Base-by-base conservation (phyloP, 2,329 filamentous ascomycete species). In the Monosporascus sp. region DNA sequence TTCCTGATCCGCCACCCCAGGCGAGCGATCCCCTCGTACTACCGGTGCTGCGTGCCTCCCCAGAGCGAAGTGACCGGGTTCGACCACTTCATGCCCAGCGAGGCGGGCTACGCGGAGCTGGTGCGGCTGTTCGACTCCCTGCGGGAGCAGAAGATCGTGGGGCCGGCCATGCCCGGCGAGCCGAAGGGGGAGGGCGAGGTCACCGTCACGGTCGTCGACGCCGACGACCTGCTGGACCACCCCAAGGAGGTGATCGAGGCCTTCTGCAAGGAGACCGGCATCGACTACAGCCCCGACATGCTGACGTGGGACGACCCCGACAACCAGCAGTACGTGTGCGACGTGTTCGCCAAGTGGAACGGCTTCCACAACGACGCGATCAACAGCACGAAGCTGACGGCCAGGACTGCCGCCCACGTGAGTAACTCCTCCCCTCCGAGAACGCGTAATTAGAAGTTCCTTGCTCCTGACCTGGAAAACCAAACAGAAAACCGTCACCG, bases 1-100 rank as follows among this genome's bases (percentile, higher is more conserved):
- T 97, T 99, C 74, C 81, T 97, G 58, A 97, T 99, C 77, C 92
- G 94, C 53, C 91, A 97, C 70, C 94, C 94, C n/a, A 85, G 90
- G 64, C 85, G 85, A 68, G 88, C 89, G 64, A 92, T 97, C 60
- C 94, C 94, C 7, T 96, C 90, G 47, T 97, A 93, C 77, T 96
- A 88, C 79, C 88, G 93, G 62, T 97, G 93, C 80, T 96, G 90
- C 49, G 82, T 96, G 51, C 92, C 94, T 16, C 94, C 94, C 0
- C 79, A 97, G 53, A 85, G 88, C 66, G 77, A 87, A 47, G 74
- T 90, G 57, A 97, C 93, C 0, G 90, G 91, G 7, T 97, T 95
- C 76, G 78, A 87, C 70, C 76, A 91, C 66, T 97, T 96, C 77
- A 86, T 92, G 75, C 88, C 91, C 40, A 84, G 79, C 52, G 94